Percentiles rank a stretch among this genome's conserved stretches.
These are phyloP conservation scores for Aquilaria malaccensis DNA, from an alignment of 345 rosid genomes.

Conservation along the genomic window DNA sequence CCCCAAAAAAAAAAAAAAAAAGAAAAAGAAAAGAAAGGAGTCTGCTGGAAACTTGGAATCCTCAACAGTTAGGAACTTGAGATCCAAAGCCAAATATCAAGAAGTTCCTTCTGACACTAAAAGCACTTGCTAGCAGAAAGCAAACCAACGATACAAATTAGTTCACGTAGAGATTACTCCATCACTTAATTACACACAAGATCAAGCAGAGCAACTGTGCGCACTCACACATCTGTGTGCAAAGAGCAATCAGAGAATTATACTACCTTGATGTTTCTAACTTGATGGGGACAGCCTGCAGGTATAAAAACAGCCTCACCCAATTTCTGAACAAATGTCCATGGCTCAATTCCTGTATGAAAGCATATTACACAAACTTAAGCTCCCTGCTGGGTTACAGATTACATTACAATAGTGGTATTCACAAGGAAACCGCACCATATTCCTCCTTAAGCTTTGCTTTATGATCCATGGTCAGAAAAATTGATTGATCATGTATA, in stretches of 20 bases:
- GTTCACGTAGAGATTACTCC: too few relatives aligned
- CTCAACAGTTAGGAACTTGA: too few relatives aligned
- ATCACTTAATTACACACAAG: too few relatives aligned
- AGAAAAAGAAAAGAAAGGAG: too few relatives aligned
- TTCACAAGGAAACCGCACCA: conserved; percentile 27
- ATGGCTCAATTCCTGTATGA: conserved; percentile 49
- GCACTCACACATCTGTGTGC: background rate
- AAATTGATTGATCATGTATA: conserved; percentile 69
- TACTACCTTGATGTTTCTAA: conserved; percentile 54
- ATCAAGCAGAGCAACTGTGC: too few relatives aligned
- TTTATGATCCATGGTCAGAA: conserved; percentile 49
- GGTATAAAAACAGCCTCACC: conserved; percentile 72
- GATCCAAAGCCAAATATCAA: too few relatives aligned
- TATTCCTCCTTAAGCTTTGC: conserved; percentile 68
- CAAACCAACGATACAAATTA: too few relatives aligned
- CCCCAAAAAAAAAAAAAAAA: too few relatives aligned
- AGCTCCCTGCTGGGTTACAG: background rate
- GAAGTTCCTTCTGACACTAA: too few relatives aligned
- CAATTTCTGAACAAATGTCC: conserved; percentile 58
- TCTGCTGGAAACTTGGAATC: too few relatives aligned
- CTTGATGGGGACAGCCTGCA: conserved; percentile 73
- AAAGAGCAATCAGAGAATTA: background rate
- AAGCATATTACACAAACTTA: background rate
- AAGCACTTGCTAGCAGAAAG: too few relatives aligned
- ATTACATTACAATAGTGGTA: background rate